phyloP scores from a whole-genome alignment of 73 alveolate species.

The Paramecium sexaurelia region DNA sequence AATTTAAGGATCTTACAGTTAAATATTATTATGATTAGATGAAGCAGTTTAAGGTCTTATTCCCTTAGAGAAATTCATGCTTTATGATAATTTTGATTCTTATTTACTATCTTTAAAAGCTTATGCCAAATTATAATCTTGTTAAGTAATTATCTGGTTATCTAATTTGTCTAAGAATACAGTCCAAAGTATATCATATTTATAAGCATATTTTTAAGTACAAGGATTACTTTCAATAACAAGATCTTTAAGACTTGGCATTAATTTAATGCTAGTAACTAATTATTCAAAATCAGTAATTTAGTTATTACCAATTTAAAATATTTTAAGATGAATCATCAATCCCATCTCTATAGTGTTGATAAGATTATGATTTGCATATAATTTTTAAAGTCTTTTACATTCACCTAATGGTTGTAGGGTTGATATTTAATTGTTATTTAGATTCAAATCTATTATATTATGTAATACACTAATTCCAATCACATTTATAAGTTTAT shows the following conservation, averaged over 20 bases:
- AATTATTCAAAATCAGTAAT: neutral
- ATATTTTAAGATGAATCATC: conserved; percentile 5
- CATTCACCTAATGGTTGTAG: neutral
- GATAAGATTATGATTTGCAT: neutral
- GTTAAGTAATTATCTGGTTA: neutral
- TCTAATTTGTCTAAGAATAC: conserved; percentile 21
- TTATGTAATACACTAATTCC: conserved; percentile 2
- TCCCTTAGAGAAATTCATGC: neutral
- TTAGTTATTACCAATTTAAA: conserved; percentile 1
- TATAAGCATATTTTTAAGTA: neutral
- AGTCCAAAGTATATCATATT: conserved; percentile 19
- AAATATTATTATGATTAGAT: neutral
- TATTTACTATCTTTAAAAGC: neutral
- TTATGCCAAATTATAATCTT: conserved; percentile 29
- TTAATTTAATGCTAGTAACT: neutral
- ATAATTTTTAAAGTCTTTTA: neutral
- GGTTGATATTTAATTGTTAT: neutral
- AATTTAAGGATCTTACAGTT: neutral
- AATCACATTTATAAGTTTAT: neutral
- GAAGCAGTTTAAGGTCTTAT: neutral
- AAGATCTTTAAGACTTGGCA: conserved; percentile 34
- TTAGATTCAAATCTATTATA: neutral
- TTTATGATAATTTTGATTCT: neutral
- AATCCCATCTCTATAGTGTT: neutral
- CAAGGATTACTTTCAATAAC: conserved; percentile 3